Percentiles rank a stretch among this genome's conserved stretches.
Conservation (phyloP, 73 alveolate genomes). For the Paramecium sonneborni region DNA sequence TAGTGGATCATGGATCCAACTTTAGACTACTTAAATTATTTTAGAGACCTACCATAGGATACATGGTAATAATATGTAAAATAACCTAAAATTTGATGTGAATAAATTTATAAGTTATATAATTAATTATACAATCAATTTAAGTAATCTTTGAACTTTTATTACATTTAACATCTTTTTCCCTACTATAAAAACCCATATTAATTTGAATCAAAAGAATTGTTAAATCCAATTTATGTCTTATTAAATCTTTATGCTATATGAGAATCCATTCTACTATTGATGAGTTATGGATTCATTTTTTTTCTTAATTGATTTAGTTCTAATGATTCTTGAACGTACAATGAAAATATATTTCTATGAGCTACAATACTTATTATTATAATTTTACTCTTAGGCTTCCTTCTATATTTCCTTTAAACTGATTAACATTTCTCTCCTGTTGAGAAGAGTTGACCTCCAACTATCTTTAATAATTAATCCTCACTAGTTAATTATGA, state of each 20-base stretch:
- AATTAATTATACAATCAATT: not conserved
- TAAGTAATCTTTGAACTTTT: not conserved
- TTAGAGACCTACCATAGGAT: not conserved
- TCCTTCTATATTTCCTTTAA: not conserved
- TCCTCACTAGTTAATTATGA: not conserved
- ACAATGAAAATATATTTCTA: not conserved
- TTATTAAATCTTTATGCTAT: not conserved
- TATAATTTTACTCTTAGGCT: not conserved
- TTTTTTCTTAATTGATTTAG: not conserved
- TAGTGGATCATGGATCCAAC: slow-evolving; percentile 55
- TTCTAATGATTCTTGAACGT: not conserved
- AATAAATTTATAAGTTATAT: not conserved
- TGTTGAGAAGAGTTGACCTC: not conserved
- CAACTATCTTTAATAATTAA: not conserved
- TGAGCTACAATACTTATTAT: not conserved
- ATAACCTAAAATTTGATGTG: slow-evolving; percentile 9
- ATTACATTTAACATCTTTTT: not conserved
- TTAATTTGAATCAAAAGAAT: not conserved
- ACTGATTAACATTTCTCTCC: not conserved
- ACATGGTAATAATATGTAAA: not conserved
- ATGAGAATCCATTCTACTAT: not conserved
- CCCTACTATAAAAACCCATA: not conserved
- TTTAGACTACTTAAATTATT: slow-evolving; percentile 1
- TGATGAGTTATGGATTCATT: not conserved
- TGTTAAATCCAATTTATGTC: not conserved